Percentiles rank a stretch among this genome's conserved stretches.
These are phyloP conservation scores for Salinomyces thailandicus DNA, from an alignment of 2,329 filamentous ascomycete genomes.

Conservation along the genomic window DNA sequence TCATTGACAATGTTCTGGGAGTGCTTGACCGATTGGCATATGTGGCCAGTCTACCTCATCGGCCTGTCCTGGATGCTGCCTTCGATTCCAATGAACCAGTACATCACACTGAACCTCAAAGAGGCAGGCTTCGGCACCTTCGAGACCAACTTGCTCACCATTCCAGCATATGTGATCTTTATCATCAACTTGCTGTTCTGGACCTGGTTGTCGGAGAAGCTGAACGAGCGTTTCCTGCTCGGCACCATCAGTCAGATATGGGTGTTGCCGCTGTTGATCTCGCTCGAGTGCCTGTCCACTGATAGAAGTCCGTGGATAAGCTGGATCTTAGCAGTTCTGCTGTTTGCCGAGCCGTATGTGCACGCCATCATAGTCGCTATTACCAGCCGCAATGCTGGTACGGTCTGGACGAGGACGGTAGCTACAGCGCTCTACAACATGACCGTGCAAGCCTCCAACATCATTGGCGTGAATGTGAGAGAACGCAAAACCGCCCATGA, in stretches of 20 bases:
- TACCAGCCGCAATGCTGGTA: conserved; percentile 52
- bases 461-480: conserved; percentile 25
- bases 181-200: conserved; percentile 41
- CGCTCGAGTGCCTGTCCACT: conserved; percentile 26
- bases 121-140: conserved; percentile 33
- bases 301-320: conserved; percentile 28
- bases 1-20: conserved; percentile 39
- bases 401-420: conserved; percentile 52
- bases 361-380: conserved; percentile 52
- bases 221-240: conserved; percentile 44
- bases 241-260: conserved; percentile 33
- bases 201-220: conserved; percentile 39
- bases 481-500: not conserved
- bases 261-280: conserved; percentile 32
- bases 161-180: conserved; percentile 38
- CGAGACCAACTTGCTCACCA: conserved; percentile 33
- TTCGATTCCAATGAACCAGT: conserved; percentile 27
- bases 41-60: conserved; percentile 47
- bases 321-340: conserved; percentile 30
- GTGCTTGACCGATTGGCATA: conserved; percentile 44
- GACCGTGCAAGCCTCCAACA: conserved; percentile 30
- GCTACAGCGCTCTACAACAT: conserved; percentile 54
- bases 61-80: conserved; percentile 35
- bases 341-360: conserved; percentile 33
- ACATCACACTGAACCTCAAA: conserved; percentile 31